These are phyloP conservation scores for Fusarium pseudonygamai DNA, from an alignment of 2,329 filamentous ascomycete species.

Conservation along the genomic window DNA sequence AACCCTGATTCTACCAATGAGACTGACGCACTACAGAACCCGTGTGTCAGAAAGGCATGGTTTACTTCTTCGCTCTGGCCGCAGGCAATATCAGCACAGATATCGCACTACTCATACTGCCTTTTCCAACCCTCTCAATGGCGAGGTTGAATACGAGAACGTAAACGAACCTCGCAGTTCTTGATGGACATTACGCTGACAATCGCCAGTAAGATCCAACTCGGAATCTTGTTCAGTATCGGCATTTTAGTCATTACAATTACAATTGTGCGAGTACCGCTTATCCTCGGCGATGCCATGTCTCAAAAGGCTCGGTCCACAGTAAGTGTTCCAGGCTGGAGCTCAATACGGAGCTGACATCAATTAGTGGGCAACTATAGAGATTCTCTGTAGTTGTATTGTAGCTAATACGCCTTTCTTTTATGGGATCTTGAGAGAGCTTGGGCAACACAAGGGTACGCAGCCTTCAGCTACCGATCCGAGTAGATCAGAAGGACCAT, in stretches of 20 bases:
- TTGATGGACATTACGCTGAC: neutral
- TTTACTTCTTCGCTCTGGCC: conserved; percentile 38
- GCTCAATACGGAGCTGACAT: neutral
- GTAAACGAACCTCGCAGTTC: neutral
- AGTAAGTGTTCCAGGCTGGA: conserved; percentile 2
- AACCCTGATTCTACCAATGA: neutral
- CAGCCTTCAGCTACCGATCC: neutral
- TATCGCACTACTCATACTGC: conserved; percentile 40
- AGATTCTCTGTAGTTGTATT: conserved; percentile 25
- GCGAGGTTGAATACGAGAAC: conserved; percentile 12
- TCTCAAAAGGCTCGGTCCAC: conserved; percentile 44
- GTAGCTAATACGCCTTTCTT: conserved; percentile 1
- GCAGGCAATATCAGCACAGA: conserved; percentile 43
- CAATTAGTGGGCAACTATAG: conserved; percentile 42
- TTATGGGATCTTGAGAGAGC: neutral
- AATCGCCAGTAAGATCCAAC: conserved; percentile 8
- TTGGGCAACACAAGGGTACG: neutral
- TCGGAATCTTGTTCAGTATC: conserved; percentile 39
- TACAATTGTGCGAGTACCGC: conserved; percentile 40
- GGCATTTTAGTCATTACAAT: conserved; percentile 38
- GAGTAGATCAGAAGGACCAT: neutral
- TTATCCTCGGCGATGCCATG: conserved; percentile 41
- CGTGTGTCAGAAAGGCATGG: conserved; percentile 26
- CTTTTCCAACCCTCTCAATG: conserved; percentile 38
- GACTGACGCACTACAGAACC: neutral